Conservation (phyloP, 208 protist species). For the Leishmania guyanensis region DNA sequence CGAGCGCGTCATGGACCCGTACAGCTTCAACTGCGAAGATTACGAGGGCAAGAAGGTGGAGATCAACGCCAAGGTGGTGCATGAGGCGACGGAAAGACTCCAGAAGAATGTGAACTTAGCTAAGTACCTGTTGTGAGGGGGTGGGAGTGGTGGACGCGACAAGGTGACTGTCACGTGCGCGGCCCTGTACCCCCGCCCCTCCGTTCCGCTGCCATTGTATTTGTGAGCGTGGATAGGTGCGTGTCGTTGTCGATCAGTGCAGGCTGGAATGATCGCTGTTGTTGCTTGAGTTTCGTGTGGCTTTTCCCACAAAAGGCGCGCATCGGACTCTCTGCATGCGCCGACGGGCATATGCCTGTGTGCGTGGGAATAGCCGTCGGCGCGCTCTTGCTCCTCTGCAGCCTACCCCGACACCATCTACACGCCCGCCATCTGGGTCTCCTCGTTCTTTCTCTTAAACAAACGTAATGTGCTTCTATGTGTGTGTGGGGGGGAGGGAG, state of each 20-base stretch:
- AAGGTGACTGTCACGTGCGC: neutral
- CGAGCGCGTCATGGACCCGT: conserved; percentile 95
- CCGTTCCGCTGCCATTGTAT: neutral
- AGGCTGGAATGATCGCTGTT: neutral
- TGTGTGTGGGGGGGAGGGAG: neutral
- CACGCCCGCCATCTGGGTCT: neutral
- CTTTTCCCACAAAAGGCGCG: neutral
- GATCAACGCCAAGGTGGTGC: conserved; percentile 70
- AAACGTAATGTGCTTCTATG: neutral
- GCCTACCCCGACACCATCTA: neutral
- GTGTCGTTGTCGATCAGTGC: neutral
- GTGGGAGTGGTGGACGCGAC: neutral
- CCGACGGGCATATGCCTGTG: neutral
- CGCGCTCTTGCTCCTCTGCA: neutral
- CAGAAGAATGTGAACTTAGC: conserved; percentile 90
- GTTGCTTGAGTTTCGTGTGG: neutral
- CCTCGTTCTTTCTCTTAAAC: neutral
- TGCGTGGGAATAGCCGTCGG: neutral
- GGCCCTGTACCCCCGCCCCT: neutral
- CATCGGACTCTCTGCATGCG: neutral
- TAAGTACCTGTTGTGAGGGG: conserved; percentile 87
- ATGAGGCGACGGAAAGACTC: conserved; percentile 72
- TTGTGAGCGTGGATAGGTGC: neutral
- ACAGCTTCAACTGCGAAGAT: conserved; percentile 92
- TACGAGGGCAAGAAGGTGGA: conserved; percentile 78